Conservation (phyloP, 306 rosid genomes). For the Corylus heterophylla region DNA sequence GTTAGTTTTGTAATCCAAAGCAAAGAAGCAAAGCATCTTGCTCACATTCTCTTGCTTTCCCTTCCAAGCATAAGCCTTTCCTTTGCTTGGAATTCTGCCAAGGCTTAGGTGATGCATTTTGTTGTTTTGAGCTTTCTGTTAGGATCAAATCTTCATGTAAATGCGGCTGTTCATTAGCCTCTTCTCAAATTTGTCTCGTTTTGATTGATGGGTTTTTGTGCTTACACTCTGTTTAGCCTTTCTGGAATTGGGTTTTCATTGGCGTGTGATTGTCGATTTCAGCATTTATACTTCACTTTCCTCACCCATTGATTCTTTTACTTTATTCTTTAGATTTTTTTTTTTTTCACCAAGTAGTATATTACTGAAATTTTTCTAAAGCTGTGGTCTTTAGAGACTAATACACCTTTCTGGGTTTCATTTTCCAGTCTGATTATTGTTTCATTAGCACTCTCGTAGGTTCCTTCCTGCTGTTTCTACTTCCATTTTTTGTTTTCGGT, state of each 20-base stretch:
- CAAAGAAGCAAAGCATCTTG: conserved; percentile 74
- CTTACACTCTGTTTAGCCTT: conserved; percentile 15
- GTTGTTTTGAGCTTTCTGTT: conserved; percentile 37
- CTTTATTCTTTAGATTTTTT: conserved; percentile 18
- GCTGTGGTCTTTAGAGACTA: conserved; percentile 4
- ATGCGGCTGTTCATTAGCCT: background rate
- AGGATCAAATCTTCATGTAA: conserved; percentile 28
- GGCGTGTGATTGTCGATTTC: conserved; percentile 24
- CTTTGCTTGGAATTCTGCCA: conserved; percentile 50
- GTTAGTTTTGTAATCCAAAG: conserved; percentile 41
- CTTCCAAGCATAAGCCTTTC: conserved; percentile 76
- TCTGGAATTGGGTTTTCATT: conserved; percentile 32
- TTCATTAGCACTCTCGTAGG: conserved; percentile 6
- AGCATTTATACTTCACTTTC: conserved; percentile 21
- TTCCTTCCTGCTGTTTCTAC: background rate
- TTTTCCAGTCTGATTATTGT: background rate
- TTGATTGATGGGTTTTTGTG: conserved; percentile 17
- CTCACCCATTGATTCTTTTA: conserved; percentile 10
- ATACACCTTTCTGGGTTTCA: conserved; percentile 13
- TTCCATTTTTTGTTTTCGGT: background rate
- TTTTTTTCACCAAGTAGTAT: background rate
- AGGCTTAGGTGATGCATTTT: conserved; percentile 32
- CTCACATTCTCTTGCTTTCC: conserved; percentile 55
- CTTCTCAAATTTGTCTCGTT: conserved; percentile 5
- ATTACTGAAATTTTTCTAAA: background rate